Evolutionary conservation across 2,329 filamentous ascomycete genomes (phyloP), one percentile per base, ranked within the genome.

Genomic region (Calonectria pteridis): DNA sequence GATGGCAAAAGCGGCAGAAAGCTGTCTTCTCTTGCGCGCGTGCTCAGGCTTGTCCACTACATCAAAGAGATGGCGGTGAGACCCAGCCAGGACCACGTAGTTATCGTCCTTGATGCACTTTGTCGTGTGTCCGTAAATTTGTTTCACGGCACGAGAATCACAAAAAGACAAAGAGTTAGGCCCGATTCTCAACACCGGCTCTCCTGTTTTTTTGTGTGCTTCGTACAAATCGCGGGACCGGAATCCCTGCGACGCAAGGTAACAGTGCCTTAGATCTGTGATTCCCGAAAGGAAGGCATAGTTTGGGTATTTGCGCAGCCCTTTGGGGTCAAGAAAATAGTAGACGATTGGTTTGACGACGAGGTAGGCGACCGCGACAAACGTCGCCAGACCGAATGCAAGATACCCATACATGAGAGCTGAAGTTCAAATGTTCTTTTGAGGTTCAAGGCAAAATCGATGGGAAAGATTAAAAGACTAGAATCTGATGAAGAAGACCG

Each of bases 41-140:
- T 91, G 89, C 13, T 90, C 87, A 20, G 82, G 78, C 80, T 87
- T 88, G 77, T 90, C 87, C 6, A 88, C 78, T 4, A 88, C 87
- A 77, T 90, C 88, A 37, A 87, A 87, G 1, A 90, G 85, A 73
- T 90, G 86, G 73, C 82, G 86, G 78, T 90, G 88, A 0, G 85
- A 84, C 3, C 88, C 88, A 0, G 87, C 81, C 0, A 84, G 82
- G 20, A 86, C 76, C 2, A 80, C 66, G 74, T 89, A 89, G n/a
- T 84, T 85, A 1, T 80, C 79, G 37, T 89, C 88, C 74, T 90
- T 90, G 63, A 81, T 83, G 76, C 87, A 89, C 33, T 84, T 84
- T 0, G 88, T 86, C 67, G 84, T 86, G 75, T 89, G 87, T 29
- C 78, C 78, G 65, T 86, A 73, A 84, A 90, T 63, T 85, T 76